Evolutionary conservation across 2,329 filamentous ascomycete genomes (phyloP).

Genomic region (Clonostachys solani): DNA sequence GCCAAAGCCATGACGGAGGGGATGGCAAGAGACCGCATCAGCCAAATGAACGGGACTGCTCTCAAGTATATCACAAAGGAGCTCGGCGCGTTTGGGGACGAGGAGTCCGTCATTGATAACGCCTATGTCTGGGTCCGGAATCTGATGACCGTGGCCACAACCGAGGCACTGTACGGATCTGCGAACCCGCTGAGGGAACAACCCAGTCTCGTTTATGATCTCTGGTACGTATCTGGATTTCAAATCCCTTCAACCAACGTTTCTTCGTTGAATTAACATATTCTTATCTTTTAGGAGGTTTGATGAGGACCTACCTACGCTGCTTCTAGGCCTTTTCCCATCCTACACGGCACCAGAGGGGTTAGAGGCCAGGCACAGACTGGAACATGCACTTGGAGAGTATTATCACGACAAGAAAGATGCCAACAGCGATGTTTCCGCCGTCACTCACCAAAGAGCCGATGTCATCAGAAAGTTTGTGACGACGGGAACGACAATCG

Average conservation of each 20-base stretch:
- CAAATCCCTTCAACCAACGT: neutral
- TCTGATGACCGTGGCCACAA: constrained; percentile 28
- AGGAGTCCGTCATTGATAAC: constrained; percentile 13
- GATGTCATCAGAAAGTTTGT: constrained; percentile 18
- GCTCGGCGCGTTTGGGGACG: constrained; percentile 6
- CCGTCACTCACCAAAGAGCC: constrained; percentile 17
- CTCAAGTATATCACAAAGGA: constrained; percentile 22
- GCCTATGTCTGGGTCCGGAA: constrained; percentile 31
- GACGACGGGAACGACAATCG: constrained; percentile 15
- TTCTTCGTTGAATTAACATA: neutral
- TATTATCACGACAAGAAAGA: constrained; percentile 22
- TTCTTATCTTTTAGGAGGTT: constrained; percentile 13
- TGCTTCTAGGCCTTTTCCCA: constrained; percentile 19
- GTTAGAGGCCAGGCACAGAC: constrained; percentile 9
- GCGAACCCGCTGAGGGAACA: constrained; percentile 25
- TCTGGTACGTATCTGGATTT: constrained; percentile 20
- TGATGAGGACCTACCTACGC: constrained; percentile 16
- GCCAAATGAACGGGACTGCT: constrained; percentile 26
- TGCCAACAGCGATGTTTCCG: constrained; percentile 15
- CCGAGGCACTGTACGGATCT: constrained; percentile 32
- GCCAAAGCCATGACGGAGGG: constrained; percentile 26
- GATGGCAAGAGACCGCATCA: constrained; percentile 21
- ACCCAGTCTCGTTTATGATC: constrained; percentile 21
- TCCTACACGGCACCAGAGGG: constrained; percentile 14
- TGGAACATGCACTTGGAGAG: constrained; percentile 14